These are phyloP conservation scores for Penicillium desertorum DNA, from an alignment of 495 filamentous ascomycete genomes.

Conservation along the genomic window DNA sequence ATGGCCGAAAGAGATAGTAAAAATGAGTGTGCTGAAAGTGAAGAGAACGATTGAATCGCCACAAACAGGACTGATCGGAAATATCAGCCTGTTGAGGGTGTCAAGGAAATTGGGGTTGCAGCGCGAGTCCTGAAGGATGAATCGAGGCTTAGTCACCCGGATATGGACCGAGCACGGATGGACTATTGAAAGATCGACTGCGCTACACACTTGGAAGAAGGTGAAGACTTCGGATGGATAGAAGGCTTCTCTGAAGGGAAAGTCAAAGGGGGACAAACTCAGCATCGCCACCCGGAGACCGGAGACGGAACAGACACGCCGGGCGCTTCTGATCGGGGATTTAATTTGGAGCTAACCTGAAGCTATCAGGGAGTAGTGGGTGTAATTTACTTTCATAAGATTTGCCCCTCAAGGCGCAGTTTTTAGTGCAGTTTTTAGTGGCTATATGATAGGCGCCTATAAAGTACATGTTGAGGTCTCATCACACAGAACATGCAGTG, in stretches of 20 bases:
- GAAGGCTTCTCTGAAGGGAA: not conserved
- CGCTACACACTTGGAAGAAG: not conserved
- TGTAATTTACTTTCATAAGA: constrained; percentile 1
- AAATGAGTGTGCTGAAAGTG: constrained; percentile 4
- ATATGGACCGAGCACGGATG: not conserved
- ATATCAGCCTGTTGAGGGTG: constrained; percentile 9
- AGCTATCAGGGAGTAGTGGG: not conserved
- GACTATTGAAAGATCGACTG: constrained; percentile 8
- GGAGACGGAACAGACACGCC: constrained; percentile 8
- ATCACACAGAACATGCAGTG: not conserved
- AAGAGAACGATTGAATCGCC: constrained; percentile 5
- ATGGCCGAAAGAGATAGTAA: not conserved
- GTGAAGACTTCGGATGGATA: not conserved
- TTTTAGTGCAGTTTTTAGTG: constrained; percentile 1
- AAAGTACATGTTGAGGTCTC: not conserved
- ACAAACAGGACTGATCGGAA: constrained; percentile 12
- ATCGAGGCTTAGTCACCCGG: constrained; percentile 11
- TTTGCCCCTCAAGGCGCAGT: constrained; percentile 11
- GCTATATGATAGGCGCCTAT: not conserved
- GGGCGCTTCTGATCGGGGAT: constrained; percentile 7
- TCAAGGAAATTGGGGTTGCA: constrained; percentile 5
- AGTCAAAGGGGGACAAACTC: not conserved
- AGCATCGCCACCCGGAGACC: constrained; percentile 12
- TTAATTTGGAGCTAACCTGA: constrained; percentile 13
- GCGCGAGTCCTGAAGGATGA: not conserved